A percentile compares a stretch with the other conserved stretches of the same genome.
Conservation (phyloP, 495 filamentous ascomycete species). For the Podospora comata region DNA sequence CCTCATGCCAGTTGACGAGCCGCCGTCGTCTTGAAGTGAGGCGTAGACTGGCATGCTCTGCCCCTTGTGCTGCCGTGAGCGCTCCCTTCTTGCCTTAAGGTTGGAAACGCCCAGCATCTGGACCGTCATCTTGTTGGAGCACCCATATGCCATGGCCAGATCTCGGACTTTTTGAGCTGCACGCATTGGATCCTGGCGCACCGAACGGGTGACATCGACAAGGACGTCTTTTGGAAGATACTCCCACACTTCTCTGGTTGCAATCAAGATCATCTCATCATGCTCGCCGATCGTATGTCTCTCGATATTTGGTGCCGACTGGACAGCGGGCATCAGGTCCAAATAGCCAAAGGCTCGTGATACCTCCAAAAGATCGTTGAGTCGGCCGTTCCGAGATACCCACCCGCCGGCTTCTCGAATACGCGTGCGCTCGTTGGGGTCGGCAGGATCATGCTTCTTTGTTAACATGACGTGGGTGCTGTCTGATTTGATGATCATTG, state of each 20-base stretch:
- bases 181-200: constrained; percentile 83
- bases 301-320: constrained; percentile 81
- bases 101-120: constrained; percentile 94
- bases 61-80: constrained; percentile 62
- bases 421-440: constrained; percentile 73
- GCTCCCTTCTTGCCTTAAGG: constrained; percentile 72
- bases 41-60: constrained; percentile 77
- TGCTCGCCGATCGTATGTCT: constrained; percentile 78
- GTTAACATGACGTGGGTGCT: constrained; percentile 77
- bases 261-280: constrained; percentile 90
- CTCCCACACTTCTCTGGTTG: constrained; percentile 91
- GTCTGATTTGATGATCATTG: constrained; percentile 86
- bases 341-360: constrained; percentile 94
- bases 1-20: constrained; percentile 57
- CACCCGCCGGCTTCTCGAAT: constrained; percentile 94
- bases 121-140: constrained; percentile 93
- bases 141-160: constrained; percentile 91
- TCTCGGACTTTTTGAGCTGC: constrained; percentile 95
- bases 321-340: constrained; percentile 85
- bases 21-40: constrained; percentile 62
- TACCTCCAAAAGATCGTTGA: constrained; percentile 87
- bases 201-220: constrained; percentile 84
- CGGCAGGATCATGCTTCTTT: constrained; percentile 87
- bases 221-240: constrained; percentile 82
- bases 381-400: constrained; percentile 87